Conservation (phyloP, 495 filamentous ascomycete species). For the Trypethelium eluteriae region DNA sequence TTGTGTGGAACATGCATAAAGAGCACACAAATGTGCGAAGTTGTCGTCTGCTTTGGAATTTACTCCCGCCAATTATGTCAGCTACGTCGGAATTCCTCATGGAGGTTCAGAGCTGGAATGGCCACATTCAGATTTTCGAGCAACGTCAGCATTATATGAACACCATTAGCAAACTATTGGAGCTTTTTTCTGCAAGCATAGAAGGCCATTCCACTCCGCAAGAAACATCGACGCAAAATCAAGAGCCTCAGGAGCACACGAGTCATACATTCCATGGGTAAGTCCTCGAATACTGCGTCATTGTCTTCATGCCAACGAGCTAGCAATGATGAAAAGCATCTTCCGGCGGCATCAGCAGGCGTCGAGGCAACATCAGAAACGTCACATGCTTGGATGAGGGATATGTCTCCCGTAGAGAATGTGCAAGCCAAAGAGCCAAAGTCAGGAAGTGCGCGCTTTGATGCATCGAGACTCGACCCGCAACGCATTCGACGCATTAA, state of each 20-base stretch:
- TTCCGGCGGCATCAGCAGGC: not conserved
- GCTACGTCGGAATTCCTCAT: too few species aligned
- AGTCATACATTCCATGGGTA: not conserved
- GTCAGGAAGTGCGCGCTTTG: not conserved
- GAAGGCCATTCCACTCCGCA: not conserved
- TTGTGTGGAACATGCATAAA: not conserved
- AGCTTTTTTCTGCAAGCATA: not conserved
- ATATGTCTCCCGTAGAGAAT: not conserved
- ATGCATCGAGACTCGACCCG: not conserved
- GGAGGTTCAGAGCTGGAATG: too few species aligned
- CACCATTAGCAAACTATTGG: not conserved
- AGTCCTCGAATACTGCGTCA: not conserved
- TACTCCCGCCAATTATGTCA: too few species aligned
- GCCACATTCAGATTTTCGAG: not conserved
- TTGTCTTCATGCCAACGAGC: not conserved
- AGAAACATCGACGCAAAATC: not conserved
- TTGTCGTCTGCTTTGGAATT: too few species aligned
- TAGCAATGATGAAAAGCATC: not conserved
- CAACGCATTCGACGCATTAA: not conserved
- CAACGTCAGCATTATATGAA: not conserved
- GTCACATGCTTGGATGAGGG: not conserved
- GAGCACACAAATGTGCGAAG: too few species aligned
- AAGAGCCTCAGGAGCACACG: not conserved
- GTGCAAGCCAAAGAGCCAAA: not conserved
- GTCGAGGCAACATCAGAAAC: not conserved